Evolutionary conservation across 805 yeast species (phyloP).

Genomic region (Candida succiphila): DNA sequence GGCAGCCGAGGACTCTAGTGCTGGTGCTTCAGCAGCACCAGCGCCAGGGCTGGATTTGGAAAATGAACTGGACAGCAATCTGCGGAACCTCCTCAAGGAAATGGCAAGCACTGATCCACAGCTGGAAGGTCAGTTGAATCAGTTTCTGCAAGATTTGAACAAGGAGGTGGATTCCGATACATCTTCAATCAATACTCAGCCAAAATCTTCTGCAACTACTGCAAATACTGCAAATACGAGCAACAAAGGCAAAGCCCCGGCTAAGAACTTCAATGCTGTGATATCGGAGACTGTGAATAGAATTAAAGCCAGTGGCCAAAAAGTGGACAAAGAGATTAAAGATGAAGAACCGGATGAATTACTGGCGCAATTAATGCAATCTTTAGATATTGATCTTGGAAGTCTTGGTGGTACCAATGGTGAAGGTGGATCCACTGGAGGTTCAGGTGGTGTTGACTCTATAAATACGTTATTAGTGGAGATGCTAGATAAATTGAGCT

Average conservation of each 20-base stretch:
- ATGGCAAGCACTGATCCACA: constrained; percentile 17
- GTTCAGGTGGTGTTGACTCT: constrained; percentile 20
- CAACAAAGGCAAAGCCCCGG: constrained; percentile 4
- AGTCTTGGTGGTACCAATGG: constrained; percentile 32
- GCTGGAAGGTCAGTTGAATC: constrained; percentile 14
- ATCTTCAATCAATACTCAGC: neutral
- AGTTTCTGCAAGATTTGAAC: constrained; percentile 14
- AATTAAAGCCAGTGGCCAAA: constrained; percentile 65
- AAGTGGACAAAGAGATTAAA: constrained; percentile 50
- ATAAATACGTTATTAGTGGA: constrained; percentile 54
- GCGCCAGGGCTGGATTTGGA: constrained; percentile 2
- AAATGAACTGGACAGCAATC: constrained; percentile 11
- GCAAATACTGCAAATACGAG: constrained; percentile 4
- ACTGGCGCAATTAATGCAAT: constrained; percentile 54
- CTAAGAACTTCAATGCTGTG: constrained; percentile 51
- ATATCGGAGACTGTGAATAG: constrained; percentile 75
- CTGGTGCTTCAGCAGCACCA: neutral
- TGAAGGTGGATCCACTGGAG: constrained; percentile 19
- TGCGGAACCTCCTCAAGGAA: constrained; percentile 14
- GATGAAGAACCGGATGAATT: constrained; percentile 34
- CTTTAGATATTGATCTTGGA: too few relatives aligned
- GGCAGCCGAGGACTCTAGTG: neutral
- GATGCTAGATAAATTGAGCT: constrained; percentile 72
- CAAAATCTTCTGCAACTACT: constrained; percentile 5
- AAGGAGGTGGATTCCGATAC: neutral